Base-by-base conservation (phyloP, 345 rosid species). In the Linum tenue region DNA sequence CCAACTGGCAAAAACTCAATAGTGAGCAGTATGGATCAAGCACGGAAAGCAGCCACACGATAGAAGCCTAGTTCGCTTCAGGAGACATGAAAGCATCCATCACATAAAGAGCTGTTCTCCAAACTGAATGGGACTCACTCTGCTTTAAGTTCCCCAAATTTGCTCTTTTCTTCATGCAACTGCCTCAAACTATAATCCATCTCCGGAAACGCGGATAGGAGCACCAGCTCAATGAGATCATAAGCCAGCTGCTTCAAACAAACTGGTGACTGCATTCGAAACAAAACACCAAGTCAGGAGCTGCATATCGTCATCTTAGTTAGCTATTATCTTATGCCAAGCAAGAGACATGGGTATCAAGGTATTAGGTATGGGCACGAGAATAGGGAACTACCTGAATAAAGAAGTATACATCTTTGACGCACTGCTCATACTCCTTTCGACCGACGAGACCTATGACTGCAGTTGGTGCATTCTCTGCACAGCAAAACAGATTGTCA, bases 401-500 rank as follows among this genome's bases (percentile, higher is more conserved):
- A 75, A 95, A 89, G 80, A 85, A 87, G 78, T 95, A 95, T 62
- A 95, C 85, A 72, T 95, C 99, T 79, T 82, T 87, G 0, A 89
- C 94, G 67, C 87, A 83, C 73, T 91, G 96, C 78, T 87, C 90
- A 62, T 95, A 95, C 78, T 95, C 97, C 80, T 78, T 95, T 36
- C 87, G 86, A 60, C 99, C 97, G 51, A 95, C 89, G 63, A 95
- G 90, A 40, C 96, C 70, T 22, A 87, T 91, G 63, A 95, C 72
- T 12, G 91, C 67, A 22, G 89, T 83, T 1, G 99, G 99, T 51
- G 99, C 96, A 62, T 81, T 91, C 59, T 89, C 99, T 95, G 91
- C 70, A 72, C 55, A 53, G 3, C 64, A 43, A 70, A 36, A 17
- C 3, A 9, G n/a, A 39, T 35, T 55, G 31, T 51, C 7, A 57